Conservation (phyloP, 2,329 filamentous ascomycete species). For the Mycosphaerella sp. region DNA sequence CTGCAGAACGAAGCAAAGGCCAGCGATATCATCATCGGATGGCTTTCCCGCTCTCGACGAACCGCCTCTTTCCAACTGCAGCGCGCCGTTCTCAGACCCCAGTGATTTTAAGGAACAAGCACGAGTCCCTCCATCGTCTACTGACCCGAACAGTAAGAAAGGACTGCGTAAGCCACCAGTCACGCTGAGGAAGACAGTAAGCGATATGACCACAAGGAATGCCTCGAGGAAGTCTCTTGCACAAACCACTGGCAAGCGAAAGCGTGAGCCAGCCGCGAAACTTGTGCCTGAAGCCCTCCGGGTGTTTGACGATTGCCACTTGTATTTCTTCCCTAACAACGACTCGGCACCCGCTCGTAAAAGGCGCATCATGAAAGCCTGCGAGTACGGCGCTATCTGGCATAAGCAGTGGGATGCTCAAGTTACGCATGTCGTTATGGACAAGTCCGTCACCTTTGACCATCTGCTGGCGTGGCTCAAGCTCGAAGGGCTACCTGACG, state of each 20-base stretch:
- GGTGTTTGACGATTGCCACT: constrained; percentile 30
- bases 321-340: constrained; percentile 72
- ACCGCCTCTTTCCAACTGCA: neutral
- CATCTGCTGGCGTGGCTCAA: constrained; percentile 57
- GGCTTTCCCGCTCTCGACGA: constrained; percentile 1
- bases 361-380: constrained; percentile 66
- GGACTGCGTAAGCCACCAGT: neutral
- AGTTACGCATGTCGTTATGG: constrained; percentile 75
- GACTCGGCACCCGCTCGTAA: constrained; percentile 62
- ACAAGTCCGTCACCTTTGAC: constrained; percentile 58
- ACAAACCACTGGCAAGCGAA: constrained; percentile 26
- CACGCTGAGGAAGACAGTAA: constrained; percentile 17
- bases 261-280: constrained; percentile 24
- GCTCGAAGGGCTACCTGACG: constrained; percentile 41
- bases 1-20: neutral
- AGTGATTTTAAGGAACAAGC: too few species aligned
- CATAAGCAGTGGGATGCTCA: constrained; percentile 48
- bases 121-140: constrained; percentile 9
- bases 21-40: constrained; percentile 27
- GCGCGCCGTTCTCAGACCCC: neutral
- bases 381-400: constrained; percentile 70
- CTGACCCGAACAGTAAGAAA: constrained; percentile 2
- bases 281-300: constrained; percentile 25
- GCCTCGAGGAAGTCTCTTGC: neutral
- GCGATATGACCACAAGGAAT: constrained; percentile 12